These are phyloP conservation scores for Kuraishia cidri DNA, from an alignment of 805 yeast genomes.

Conservation along the genomic window DNA sequence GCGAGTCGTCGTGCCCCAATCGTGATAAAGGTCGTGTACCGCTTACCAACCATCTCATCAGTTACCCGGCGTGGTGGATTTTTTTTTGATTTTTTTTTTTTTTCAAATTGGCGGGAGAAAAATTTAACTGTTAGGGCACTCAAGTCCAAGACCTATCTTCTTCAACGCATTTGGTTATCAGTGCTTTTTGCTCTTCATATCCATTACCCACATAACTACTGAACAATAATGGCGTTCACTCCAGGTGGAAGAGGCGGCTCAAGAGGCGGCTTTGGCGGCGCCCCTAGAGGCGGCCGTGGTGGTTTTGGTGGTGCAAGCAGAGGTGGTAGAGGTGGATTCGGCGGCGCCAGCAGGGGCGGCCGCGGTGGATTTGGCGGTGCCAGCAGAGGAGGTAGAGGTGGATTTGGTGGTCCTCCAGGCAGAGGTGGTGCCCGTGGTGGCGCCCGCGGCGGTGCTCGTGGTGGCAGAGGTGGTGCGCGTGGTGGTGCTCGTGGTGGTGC, in stretches of 20 bases:
- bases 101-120: too few species aligned
- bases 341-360: slow-evolving; percentile 46
- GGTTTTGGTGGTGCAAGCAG: slow-evolving; percentile 38
- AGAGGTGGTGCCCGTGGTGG: slow-evolving; percentile 54
- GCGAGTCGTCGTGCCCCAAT: too few species aligned
- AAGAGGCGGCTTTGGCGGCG: slow-evolving; percentile 39
- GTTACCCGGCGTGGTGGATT: too few species aligned
- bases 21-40: too few species aligned
- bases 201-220: too few species aligned
- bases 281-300: slow-evolving; percentile 34
- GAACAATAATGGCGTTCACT: slow-evolving; percentile 66
- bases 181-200: too few species aligned
- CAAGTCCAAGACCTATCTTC: too few species aligned
- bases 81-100: too few species aligned
- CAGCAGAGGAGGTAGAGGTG: slow-evolving; percentile 34
- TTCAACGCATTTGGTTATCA: too few species aligned
- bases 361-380: slow-evolving; percentile 45
- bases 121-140: too few species aligned
- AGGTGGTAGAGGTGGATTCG: slow-evolving; percentile 32
- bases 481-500: slow-evolving; percentile 91
- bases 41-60: too few species aligned
- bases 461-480: slow-evolving; percentile 59
- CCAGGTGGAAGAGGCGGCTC: slow-evolving; percentile 51
- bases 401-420: slow-evolving; percentile 51
- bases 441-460: slow-evolving; percentile 44